Evolutionary conservation across 768 basidiomycete species (phyloP), one percentile per base, ranked within the genome.

Genomic region (Chalciporus sphaerocephalus): DNA sequence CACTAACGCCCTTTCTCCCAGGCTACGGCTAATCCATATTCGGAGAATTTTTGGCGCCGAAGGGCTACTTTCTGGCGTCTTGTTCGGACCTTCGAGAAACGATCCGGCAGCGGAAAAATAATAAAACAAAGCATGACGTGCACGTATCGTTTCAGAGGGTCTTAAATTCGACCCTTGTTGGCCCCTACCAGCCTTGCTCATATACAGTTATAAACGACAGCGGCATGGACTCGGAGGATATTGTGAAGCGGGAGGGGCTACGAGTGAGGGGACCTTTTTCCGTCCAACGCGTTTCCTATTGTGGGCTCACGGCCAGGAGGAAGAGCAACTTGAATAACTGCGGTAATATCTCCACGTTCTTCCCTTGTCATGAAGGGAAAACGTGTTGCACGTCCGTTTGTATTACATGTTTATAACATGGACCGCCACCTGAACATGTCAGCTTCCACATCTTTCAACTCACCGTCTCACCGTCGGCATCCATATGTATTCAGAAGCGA

Each of bases 301-400:
- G 30, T 32, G 30, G 30, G 13, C 15, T 32, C 30, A 32, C 30
- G n/a, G 4, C 30, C 5, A 15, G 8, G 30, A 32, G 13, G n/a
- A n/a, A 32, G 15, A 32, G 22, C 12, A 40, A 6, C 38, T 39
- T 16, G 25, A 28, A 32, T 15, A 16, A 17, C 22, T 27, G 39
- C 25, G 22, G 39, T 27, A 25, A 27, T 28, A 40, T 32, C 25
- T 28, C 24, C 39, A 40, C n/a, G 16, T 40, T 40, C 17, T 28
- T 48, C 32, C 30, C 36, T n/a, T 17, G 42, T 33, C 38, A 17
- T 21, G 17, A 41, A 17, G 12, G 10, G 34, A 16, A 20, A 36
- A 56, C 54, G 50, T 55, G 55, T 54, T 57, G 55, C 28, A 40
- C 28, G 33, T 33, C 32, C 21, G 51, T 56, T 43, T 34, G 46